These are phyloP conservation scores for Ustilago trichophora DNA, from an alignment of 1,284 basidiomycete species.

Conservation along the genomic window DNA sequence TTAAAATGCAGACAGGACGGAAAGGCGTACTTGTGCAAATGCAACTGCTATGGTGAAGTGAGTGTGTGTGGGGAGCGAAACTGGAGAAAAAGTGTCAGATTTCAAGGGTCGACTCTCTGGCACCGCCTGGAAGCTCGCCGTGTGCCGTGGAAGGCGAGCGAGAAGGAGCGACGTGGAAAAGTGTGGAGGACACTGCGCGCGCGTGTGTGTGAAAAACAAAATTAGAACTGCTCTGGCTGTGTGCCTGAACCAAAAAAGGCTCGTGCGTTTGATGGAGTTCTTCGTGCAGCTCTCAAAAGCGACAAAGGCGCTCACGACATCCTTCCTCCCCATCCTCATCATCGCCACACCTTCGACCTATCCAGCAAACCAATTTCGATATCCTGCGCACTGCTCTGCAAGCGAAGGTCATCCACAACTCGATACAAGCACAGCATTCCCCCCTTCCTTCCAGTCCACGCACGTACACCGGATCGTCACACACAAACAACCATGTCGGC, in stretches of 20 bases:
- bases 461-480: neutral
- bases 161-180: slow-evolving; percentile 8
- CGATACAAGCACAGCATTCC: neutral
- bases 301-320: slow-evolving; percentile 26
- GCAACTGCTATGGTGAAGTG: neutral
- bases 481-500: slow-evolving; percentile 22
- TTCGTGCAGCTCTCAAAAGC: neutral
- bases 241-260: no score
- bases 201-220: slow-evolving; percentile 9
- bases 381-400: neutral
- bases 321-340: neutral
- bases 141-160: slow-evolving; percentile 17
- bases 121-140: slow-evolving; percentile 30
- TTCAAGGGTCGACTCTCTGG: slow-evolving; percentile 3
- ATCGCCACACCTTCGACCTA: no score
- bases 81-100: neutral
- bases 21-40: no score
- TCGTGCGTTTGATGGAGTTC: slow-evolving; percentile 10
- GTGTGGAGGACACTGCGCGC: slow-evolving; percentile 14
- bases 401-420: neutral
- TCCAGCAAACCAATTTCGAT: no score
- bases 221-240: neutral
- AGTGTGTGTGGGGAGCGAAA: no score
- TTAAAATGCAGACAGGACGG: no score
- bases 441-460: neutral